Conservation (phyloP, 1,284 basidiomycete genomes). For the Ustilago loliicola region DNA sequence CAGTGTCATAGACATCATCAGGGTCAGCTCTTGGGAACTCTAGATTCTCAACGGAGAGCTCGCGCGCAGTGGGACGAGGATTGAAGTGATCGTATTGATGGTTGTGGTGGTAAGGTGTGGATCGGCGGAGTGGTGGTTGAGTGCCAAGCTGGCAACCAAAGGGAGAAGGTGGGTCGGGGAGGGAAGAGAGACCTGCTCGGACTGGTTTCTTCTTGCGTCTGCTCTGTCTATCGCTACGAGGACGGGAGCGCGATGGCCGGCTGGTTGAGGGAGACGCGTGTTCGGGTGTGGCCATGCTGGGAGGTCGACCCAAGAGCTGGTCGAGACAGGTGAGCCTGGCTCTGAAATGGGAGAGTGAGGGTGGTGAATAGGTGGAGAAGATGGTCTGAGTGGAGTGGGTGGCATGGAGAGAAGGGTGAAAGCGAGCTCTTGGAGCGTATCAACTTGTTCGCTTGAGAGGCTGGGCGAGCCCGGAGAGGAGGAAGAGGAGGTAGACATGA, state of each 20-base stretch:
- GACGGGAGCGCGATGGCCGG: neutral
- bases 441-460: neutral
- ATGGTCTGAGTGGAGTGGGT: neutral
- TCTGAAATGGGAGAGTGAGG: neutral
- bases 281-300: neutral
- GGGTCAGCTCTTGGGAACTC: slow-evolving; percentile 17
- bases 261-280: neutral
- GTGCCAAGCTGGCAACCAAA: slow-evolving; percentile 25
- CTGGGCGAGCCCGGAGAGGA: neutral
- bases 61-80: slow-evolving; percentile 7
- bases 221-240: neutral
- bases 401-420: neutral
- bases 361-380: neutral
- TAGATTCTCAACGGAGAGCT: slow-evolving; percentile 9
- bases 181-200: slow-evolving; percentile 18
- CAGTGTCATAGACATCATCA: slow-evolving; percentile 3
- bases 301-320: slow-evolving; percentile 15
- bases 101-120: slow-evolving; percentile 16
- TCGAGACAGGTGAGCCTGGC: neutral
- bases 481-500: neutral
- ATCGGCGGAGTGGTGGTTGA: neutral
- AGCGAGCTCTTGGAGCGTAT: neutral
- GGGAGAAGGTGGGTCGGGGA: slow-evolving; percentile 14
- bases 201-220: slow-evolving; percentile 4
- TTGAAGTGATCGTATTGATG: slow-evolving; percentile 12